phyloP scores from a whole-genome alignment of 371 early-diverging fungal species.

The Vairimorpha apis region DNA sequence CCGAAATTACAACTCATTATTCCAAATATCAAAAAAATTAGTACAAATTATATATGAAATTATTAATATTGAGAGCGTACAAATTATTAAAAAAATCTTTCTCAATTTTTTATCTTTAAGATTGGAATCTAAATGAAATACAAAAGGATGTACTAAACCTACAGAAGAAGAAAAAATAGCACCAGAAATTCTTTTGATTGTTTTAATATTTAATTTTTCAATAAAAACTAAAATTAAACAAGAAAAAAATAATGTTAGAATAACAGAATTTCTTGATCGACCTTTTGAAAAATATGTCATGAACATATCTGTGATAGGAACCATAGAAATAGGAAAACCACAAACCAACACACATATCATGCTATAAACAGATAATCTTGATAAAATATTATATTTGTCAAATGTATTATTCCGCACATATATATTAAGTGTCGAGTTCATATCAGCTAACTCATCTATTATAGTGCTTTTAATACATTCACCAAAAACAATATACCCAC shows the following conservation, averaged over 20 bases:
- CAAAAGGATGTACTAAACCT: constrained; percentile 32
- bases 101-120: background rate
- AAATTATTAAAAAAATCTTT: background rate
- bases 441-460: constrained; percentile 5
- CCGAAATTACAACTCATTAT: too few relatives aligned
- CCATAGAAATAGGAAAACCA: constrained; percentile 26
- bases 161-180: constrained; percentile 32
- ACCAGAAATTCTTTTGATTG: constrained; percentile 27
- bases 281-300: constrained; percentile 11
- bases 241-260: background rate
- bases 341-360: constrained; percentile 15
- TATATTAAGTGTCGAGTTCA: constrained; percentile 5
- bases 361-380: constrained; percentile 22
- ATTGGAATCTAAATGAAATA: background rate
- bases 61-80: background rate
- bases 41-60: constrained; percentile 6
- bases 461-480: constrained; percentile 7
- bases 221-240: constrained; percentile 8
- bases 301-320: constrained; percentile 24
- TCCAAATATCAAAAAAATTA: background rate
- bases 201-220: constrained; percentile 23
- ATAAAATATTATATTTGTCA: constrained; percentile 26
- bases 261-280: background rate
- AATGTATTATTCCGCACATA: constrained; percentile 4
- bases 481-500: constrained; percentile 46